A percentile compares a stretch with the other conserved stretches of the same genome.
Conservation (phyloP, 345 rosid genomes). For the Gossypium stocksii region DNA sequence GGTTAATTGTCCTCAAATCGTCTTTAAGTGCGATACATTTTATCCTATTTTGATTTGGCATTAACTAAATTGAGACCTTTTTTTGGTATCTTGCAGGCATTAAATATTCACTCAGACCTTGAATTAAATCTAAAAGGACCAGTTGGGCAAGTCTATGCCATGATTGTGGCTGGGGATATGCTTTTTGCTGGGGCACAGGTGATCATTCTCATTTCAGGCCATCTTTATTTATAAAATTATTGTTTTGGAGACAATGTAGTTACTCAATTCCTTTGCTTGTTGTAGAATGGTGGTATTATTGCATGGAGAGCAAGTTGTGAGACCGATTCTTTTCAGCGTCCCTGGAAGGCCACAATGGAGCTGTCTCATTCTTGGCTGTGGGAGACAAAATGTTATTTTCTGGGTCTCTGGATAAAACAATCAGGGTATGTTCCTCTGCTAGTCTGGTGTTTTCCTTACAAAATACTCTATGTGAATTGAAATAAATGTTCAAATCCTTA, state of each 20-base stretch:
- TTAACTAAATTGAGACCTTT: not conserved
- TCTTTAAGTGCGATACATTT: not conserved
- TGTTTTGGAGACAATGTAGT: not conserved
- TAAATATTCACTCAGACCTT: not conserved
- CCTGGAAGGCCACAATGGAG: not conserved
- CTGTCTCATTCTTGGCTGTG: constrained; percentile 1
- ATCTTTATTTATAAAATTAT: not conserved
- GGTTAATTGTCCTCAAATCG: not conserved
- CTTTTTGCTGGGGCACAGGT: not conserved
- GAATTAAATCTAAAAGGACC: not conserved
- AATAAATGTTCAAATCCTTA: not conserved
- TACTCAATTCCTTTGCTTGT: not conserved
- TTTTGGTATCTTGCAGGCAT: not conserved
- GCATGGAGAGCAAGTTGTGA: not conserved
- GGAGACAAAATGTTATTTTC: not conserved
- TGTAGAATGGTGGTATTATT: not conserved
- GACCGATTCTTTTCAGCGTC: not conserved
- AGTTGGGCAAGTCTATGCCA: not conserved
- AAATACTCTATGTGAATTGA: not conserved
- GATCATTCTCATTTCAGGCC: not conserved
- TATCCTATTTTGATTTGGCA: not conserved
- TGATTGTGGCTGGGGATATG: not conserved
- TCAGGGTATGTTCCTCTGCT: not conserved
- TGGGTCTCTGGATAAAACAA: not conserved
- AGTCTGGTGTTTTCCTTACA: not conserved